Evolutionary conservation across 2,329 filamentous ascomycete genomes (phyloP).

Genomic region (Cladosporium sp.): DNA sequence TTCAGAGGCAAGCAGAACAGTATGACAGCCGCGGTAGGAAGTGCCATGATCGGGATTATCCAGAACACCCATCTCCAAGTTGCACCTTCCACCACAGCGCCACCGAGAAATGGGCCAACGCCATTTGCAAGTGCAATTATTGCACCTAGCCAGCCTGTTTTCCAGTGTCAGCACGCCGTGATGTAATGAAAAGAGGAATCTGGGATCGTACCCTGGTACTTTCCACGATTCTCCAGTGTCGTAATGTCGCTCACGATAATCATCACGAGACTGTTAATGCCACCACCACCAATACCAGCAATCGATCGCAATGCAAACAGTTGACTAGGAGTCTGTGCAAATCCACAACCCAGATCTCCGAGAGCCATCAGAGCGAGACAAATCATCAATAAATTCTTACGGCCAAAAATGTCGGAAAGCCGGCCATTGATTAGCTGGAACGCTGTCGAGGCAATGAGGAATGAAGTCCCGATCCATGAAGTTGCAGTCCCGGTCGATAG

Average conservation of each 20-base stretch:
- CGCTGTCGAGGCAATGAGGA: slow-evolving; percentile 46
- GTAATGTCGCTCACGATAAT: slow-evolving; percentile 51
- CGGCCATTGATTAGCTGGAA: slow-evolving; percentile 59
- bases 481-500: slow-evolving; percentile 10
- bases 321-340: slow-evolving; percentile 17
- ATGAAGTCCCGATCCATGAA: slow-evolving; percentile 50
- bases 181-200: not conserved
- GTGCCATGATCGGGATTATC: slow-evolving; percentile 12
- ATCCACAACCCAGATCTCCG: slow-evolving; percentile 14
- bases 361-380: slow-evolving; percentile 37
- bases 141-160: slow-evolving; percentile 25
- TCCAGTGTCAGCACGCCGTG: not conserved
- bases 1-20: slow-evolving; percentile 17
- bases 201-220: slow-evolving; percentile 35
- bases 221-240: slow-evolving; percentile 44
- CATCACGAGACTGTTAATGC: slow-evolving; percentile 43
- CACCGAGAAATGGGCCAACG: slow-evolving; percentile 44
- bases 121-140: slow-evolving; percentile 42
- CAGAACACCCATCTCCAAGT: slow-evolving; percentile 14
- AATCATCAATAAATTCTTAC: slow-evolving; percentile 58
- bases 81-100: slow-evolving; percentile 23
- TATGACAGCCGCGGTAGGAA: slow-evolving; percentile 14
- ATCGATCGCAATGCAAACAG: slow-evolving; percentile 54
- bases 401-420: slow-evolving; percentile 62
- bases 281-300: slow-evolving; percentile 51